Evolutionary conservation across 176 grass and related monocot genomes (phyloP).

Genomic region (Bonia amplexicaulis): DNA sequence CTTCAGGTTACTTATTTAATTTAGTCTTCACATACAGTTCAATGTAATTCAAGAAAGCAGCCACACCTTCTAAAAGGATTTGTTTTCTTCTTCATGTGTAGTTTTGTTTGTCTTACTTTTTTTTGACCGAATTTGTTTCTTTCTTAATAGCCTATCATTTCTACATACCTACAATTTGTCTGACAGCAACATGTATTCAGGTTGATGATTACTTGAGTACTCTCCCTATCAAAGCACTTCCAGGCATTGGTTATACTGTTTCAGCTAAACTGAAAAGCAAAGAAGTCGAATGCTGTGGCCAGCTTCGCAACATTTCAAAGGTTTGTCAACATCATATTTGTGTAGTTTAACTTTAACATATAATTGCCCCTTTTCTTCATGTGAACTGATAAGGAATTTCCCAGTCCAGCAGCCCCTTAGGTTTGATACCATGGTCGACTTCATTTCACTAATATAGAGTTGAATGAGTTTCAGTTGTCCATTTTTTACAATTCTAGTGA

Average conservation of each 20-base stretch:
- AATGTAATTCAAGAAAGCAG: too few relatives aligned
- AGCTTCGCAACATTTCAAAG: slow-evolving; percentile 65
- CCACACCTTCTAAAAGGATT: too few relatives aligned
- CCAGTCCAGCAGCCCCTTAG: background rate
- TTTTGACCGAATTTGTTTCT: too few relatives aligned
- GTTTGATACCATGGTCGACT: background rate
- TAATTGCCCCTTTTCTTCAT: background rate
- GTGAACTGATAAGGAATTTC: background rate
- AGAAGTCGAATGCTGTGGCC: slow-evolving; percentile 60
- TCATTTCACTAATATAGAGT: background rate
- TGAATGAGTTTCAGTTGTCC: background rate
- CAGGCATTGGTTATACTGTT: slow-evolving; percentile 71
- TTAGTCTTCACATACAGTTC: too few relatives aligned
- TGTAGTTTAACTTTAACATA: slow-evolving; percentile 14
- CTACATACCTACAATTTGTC: too few relatives aligned
- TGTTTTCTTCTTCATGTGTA: too few relatives aligned
- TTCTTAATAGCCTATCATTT: too few relatives aligned
- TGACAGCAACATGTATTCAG: too few relatives aligned
- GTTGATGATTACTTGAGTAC: slow-evolving; percentile 60
- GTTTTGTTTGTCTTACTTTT: too few relatives aligned
- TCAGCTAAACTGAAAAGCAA: slow-evolving; percentile 62
- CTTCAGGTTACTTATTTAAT: too few relatives aligned
- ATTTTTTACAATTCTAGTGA: slow-evolving; percentile 1
- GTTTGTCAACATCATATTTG: slow-evolving; percentile 23
- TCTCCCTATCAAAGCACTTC: slow-evolving; percentile 82